These are phyloP conservation scores for Penicillium soppii DNA, from an alignment of 495 filamentous ascomycete genomes.

Conservation along the genomic window DNA sequence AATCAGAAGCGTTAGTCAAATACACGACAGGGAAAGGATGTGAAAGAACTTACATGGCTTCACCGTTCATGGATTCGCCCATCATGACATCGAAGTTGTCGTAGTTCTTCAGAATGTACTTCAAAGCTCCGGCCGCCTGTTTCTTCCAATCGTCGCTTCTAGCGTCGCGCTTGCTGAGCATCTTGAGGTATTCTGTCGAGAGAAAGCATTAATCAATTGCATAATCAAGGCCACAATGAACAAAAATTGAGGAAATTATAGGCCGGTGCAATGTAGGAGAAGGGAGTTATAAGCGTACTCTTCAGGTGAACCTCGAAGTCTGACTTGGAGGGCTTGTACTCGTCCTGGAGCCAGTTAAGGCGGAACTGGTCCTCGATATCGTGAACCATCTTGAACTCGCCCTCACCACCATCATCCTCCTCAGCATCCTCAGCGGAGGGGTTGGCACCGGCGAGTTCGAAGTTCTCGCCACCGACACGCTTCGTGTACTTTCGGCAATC, in stretches of 20 bases:
- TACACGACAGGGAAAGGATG: background rate
- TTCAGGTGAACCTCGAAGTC: slow-evolving; percentile 77
- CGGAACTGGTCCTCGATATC: slow-evolving; percentile 94
- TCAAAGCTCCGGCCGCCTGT: slow-evolving; percentile 65
- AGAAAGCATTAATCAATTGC: too few relatives aligned
- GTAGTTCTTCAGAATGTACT: slow-evolving; percentile 80
- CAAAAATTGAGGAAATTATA: too few relatives aligned
- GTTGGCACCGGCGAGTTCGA: slow-evolving; percentile 95
- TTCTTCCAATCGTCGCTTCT: slow-evolving; percentile 62
- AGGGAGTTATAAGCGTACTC: slow-evolving; percentile 47
- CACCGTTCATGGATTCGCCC: slow-evolving; percentile 85
- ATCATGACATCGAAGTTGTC: slow-evolving; percentile 94
- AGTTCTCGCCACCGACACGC: slow-evolving; percentile 63
- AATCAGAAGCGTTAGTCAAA: too few relatives aligned
- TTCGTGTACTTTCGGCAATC: slow-evolving; percentile 86
- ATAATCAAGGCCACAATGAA: too few relatives aligned
- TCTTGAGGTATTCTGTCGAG: slow-evolving; percentile 91
- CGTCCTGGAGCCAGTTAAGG: slow-evolving; percentile 70
- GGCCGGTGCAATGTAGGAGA: background rate
- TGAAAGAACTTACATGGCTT: slow-evolving; percentile 75
- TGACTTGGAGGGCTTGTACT: slow-evolving; percentile 70
- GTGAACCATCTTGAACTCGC: slow-evolving; percentile 66
- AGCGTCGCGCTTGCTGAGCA: slow-evolving; percentile 14
- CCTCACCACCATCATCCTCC: slow-evolving; percentile 68
- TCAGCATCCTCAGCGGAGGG: slow-evolving; percentile 89